Evolutionary conservation across 2,329 filamentous ascomycete genomes (phyloP).

Genomic region (Pseudocercospora macadamiae): DNA sequence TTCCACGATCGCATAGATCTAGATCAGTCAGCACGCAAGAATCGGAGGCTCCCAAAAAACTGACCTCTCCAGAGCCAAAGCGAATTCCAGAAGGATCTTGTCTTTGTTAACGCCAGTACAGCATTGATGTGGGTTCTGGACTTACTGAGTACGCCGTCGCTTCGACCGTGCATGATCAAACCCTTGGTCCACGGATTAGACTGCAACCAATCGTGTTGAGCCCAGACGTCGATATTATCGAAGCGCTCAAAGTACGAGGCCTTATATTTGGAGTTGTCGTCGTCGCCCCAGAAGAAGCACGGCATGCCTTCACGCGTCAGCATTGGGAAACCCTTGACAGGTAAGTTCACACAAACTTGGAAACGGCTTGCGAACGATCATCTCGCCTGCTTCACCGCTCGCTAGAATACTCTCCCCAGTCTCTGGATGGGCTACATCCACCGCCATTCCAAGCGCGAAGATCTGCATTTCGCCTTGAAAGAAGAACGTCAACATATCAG

Average conservation of each 20-base stretch:
- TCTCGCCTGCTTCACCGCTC: conserved; percentile 47
- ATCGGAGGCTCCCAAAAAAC: background rate
- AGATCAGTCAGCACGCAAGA: background rate
- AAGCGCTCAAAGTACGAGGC: conserved; percentile 52
- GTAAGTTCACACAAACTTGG: conserved; percentile 43
- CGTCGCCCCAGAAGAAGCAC: conserved; percentile 50
- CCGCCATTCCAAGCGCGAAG: conserved; percentile 49
- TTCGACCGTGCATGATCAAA: conserved; percentile 48
- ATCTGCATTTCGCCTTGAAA: conserved; percentile 39
- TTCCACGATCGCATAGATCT: conserved; percentile 54
- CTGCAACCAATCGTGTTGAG: conserved; percentile 53
- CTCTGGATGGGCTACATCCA: conserved; percentile 49
- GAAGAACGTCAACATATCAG: background rate
- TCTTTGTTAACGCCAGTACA: too few species aligned
- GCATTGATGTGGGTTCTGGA: too few species aligned
- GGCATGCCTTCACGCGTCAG: conserved; percentile 30
- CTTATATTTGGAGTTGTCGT: conserved; percentile 45
- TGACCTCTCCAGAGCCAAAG: conserved; percentile 48
- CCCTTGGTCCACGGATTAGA: conserved; percentile 47
- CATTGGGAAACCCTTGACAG: background rate
- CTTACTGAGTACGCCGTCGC: conserved; percentile 50
- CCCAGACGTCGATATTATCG: conserved; percentile 44
- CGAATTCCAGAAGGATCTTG: conserved; percentile 50
- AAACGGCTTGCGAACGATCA: conserved; percentile 51
- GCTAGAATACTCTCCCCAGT: conserved; percentile 41